These are phyloP conservation scores for Kentomonas sorsogonicus DNA, from an alignment of 208 protist genomes.

Conservation along the genomic window DNA sequence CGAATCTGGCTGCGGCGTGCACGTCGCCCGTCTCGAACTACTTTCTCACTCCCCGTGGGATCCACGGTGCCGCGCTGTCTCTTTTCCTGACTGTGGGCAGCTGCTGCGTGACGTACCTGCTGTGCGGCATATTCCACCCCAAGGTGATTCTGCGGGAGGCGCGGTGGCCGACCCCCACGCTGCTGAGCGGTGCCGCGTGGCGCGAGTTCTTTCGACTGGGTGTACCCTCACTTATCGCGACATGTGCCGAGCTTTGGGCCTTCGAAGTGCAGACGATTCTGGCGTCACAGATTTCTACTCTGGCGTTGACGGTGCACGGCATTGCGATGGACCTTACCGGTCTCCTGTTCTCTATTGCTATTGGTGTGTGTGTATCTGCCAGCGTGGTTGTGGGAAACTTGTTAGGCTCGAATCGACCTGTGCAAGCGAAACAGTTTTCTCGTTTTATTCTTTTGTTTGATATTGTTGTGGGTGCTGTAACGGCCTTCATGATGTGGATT, in stretches of 20 bases:
- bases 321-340: constrained; percentile 51
- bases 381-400: constrained; percentile 63
- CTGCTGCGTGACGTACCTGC: constrained; percentile 31
- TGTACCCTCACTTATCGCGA: constrained; percentile 44
- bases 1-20: constrained; percentile 42
- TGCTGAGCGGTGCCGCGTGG: constrained; percentile 34
- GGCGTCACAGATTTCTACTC: constrained; percentile 29
- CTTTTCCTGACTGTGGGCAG: constrained; percentile 26
- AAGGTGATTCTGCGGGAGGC: constrained; percentile 39
- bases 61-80: constrained; percentile 44
- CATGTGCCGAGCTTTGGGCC: constrained; percentile 71
- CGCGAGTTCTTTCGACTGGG: constrained; percentile 46
- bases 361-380: constrained; percentile 59
- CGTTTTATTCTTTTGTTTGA: constrained; percentile 56
- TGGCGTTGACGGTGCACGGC: constrained; percentile 45
- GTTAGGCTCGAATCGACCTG: constrained; percentile 30
- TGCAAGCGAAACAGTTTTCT: constrained; percentile 42
- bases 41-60: constrained; percentile 46
- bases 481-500: constrained; percentile 29
- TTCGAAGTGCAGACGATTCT: constrained; percentile 67
- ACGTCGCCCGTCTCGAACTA: constrained; percentile 49
- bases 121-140: constrained; percentile 44
- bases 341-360: constrained; percentile 49
- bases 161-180: constrained; percentile 47
- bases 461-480: constrained; percentile 26